A percentile compares a stretch with the other conserved stretches of the same genome.
Conservation (phyloP, 768 basidiomycete species). For the Pulveroboletus ravenelii region DNA sequence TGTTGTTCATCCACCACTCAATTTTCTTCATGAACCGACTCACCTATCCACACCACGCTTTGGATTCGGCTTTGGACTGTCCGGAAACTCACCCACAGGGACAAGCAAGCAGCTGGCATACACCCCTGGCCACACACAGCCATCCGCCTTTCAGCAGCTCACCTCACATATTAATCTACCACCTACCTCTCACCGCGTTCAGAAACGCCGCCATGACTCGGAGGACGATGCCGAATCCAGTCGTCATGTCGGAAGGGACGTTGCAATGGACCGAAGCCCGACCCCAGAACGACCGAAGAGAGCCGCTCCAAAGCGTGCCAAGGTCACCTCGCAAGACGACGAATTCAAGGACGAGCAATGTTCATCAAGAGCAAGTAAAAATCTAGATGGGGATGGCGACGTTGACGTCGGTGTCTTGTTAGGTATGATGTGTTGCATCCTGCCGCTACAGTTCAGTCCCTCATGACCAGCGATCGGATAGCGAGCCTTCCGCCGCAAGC, state of each 20-base stretch:
- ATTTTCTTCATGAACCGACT: constrained; percentile 56
- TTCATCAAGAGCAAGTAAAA: constrained; percentile 46
- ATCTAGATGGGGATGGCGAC: constrained; percentile 36
- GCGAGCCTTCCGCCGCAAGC: constrained; percentile 78
- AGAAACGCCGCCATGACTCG: constrained; percentile 62
- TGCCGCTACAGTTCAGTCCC: constrained; percentile 1
- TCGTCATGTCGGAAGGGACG: constrained; percentile 41
- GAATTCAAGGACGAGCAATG: constrained; percentile 38
- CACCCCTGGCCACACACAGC: constrained; percentile 36
- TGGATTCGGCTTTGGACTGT: constrained; percentile 69
- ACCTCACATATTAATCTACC: constrained; percentile 47
- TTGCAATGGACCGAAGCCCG: constrained; percentile 81
- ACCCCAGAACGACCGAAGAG: constrained; percentile 77
- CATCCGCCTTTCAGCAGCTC: constrained; percentile 51
- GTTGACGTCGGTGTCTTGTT: constrained; percentile 75
- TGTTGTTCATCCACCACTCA: constrained; percentile 61
- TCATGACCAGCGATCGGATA: constrained; percentile 29
- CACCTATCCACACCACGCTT: constrained; percentile 60
- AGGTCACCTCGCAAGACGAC: constrained; percentile 20
- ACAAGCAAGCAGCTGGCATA: constrained; percentile 44
- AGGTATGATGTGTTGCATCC: constrained; percentile 44
- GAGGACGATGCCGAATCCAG: constrained; percentile 59
- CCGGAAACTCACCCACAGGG: constrained; percentile 39
- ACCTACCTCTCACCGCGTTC: constrained; percentile 36
- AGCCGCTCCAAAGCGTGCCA: constrained; percentile 61